Conservation (phyloP, 2,329 filamentous ascomycete species). For the Sporothrix pseudoabietina region DNA sequence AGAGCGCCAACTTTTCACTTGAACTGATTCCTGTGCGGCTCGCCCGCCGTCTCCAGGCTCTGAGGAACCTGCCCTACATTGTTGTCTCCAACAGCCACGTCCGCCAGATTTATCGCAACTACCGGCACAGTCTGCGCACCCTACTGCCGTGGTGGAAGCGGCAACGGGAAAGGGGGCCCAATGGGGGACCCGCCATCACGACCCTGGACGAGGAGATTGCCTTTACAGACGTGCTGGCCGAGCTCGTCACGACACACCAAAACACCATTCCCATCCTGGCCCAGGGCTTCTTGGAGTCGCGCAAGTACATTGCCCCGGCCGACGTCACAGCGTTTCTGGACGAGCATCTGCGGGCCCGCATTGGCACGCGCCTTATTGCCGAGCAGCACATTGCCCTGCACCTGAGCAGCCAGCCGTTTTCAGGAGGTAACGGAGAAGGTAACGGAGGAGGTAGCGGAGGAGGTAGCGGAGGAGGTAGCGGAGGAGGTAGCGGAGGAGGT, state of each 20-base stretch:
- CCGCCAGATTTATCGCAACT: constrained; percentile 92
- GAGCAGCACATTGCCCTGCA: constrained; percentile 97
- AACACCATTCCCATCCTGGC: constrained; percentile 95
- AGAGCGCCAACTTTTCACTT: constrained; percentile 94
- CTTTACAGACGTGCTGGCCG: constrained; percentile 90
- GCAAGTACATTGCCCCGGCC: constrained; percentile 78
- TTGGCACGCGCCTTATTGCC: constrained; percentile 89
- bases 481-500: too few relatives aligned
- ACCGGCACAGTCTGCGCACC: constrained; percentile 88
- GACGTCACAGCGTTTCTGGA: constrained; percentile 93
- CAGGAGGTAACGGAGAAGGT: too few relatives aligned
- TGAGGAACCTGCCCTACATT: constrained; percentile 93
- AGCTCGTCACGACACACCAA: constrained; percentile 90
- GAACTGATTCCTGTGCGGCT: constrained; percentile 88
- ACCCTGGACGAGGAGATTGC: constrained; percentile 83
- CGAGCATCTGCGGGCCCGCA: constrained; percentile 88
- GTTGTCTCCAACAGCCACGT: constrained; percentile 98
- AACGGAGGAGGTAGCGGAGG: constrained; percentile 37
- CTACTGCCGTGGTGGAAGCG: constrained; percentile 77
- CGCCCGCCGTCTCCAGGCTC: constrained; percentile 87
- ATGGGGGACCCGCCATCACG: constrained; percentile 47
- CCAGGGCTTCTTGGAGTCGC: constrained; percentile 87
- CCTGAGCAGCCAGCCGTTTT: constrained; percentile 67
- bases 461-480: constrained; percentile 37
- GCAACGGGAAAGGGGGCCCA: neutral